Conservation (phyloP, 202 grass and related monocot genomes). For the Schoenoplectus triqueter region DNA sequence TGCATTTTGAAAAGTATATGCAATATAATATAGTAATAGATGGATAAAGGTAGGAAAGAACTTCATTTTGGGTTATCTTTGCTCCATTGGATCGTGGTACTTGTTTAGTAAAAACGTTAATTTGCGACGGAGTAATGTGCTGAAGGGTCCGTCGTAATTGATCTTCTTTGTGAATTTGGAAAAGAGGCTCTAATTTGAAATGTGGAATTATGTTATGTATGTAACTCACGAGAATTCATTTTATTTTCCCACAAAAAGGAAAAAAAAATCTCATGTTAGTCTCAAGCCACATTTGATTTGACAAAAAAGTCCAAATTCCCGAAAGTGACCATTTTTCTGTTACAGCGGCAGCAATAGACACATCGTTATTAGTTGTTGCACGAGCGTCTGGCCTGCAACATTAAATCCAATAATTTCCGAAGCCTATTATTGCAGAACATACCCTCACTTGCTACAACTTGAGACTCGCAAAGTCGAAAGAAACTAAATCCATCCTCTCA, state of each 20-base stretch:
- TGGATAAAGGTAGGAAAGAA: background rate
- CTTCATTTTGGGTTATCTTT: background rate
- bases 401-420: background rate
- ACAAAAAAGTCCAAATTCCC: background rate
- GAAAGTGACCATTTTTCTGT: background rate
- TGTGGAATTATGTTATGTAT: background rate
- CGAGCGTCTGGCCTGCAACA: background rate
- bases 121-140: background rate
- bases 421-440: background rate
- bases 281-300: background rate
- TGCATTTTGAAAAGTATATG: conserved; percentile 11
- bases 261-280: no score
- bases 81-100: background rate
- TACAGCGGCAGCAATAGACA: background rate
- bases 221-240: no score
- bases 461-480: background rate
- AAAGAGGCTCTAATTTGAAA: background rate
- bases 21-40: background rate
- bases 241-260: no score
- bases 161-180: background rate
- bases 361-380: background rate
- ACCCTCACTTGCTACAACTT: background rate
- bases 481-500: background rate
- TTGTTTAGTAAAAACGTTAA: background rate
- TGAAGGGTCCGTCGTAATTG: background rate